These are phyloP conservation scores for Phytopythium delawarense DNA, from an alignment of 352 stramenopile genomes.

Conservation along the genomic window DNA sequence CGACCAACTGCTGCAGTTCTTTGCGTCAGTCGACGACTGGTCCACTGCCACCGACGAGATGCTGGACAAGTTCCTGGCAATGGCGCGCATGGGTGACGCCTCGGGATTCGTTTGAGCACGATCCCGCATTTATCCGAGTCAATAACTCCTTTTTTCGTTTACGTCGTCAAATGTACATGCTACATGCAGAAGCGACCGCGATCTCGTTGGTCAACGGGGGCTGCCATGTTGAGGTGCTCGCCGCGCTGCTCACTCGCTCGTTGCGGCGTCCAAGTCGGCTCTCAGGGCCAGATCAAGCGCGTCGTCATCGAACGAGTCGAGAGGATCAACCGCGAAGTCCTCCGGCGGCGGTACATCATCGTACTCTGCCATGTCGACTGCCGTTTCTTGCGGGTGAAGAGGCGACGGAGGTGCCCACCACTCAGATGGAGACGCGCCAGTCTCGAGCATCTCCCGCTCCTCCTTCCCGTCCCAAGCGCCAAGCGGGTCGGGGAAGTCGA, in stretches of 20 bases:
- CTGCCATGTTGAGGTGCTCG: not conserved
- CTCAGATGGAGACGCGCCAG: constrained; percentile 28
- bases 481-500: constrained; percentile 18
- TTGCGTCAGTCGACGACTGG: constrained; percentile 54
- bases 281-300: constrained; percentile 19
- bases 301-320: constrained; percentile 13
- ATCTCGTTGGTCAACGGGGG: not conserved
- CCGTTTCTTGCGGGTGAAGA: constrained; percentile 8
- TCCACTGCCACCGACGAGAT: constrained; percentile 30
- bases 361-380: constrained; percentile 10
- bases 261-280: constrained; percentile 40
- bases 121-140: not conserved
- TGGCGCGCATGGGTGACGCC: constrained; percentile 36
- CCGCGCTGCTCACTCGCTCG: constrained; percentile 13
- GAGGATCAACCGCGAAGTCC: constrained; percentile 19
- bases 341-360: constrained; percentile 37
- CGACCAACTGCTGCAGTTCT: constrained; percentile 40
- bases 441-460: constrained; percentile 41
- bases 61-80: constrained; percentile 45
- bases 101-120: not conserved
- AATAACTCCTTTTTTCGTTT: constrained; percentile 9
- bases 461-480: constrained; percentile 28
- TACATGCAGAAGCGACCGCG: not conserved
- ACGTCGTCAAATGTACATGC: constrained; percentile 3
- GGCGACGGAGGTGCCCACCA: constrained; percentile 41